phyloP scores from a whole-genome alignment of 805 yeast species.

The Metschnikowia orientalis region DNA sequence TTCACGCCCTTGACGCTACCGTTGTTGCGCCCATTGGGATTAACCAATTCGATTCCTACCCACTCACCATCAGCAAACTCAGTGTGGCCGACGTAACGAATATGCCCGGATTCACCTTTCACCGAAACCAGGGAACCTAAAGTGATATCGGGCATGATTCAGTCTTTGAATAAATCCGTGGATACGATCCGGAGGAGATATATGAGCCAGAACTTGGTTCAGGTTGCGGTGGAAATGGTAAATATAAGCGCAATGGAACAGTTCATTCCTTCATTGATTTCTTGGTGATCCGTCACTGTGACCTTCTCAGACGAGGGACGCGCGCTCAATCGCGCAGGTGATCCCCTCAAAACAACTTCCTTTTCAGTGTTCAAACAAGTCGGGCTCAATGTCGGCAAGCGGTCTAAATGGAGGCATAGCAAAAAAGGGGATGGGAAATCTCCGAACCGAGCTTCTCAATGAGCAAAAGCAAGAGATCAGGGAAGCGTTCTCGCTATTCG shows the following conservation, averaged over 20 bases:
- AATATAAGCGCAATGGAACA: too few species aligned
- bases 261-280: too few species aligned
- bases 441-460: constrained; percentile 65
- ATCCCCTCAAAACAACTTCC: too few species aligned
- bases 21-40: constrained; percentile 43
- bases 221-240: too few species aligned
- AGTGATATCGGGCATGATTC: constrained; percentile 1
- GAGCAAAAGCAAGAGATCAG: constrained; percentile 89
- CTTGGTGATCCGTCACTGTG: too few species aligned
- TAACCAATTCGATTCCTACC: constrained; percentile 46
- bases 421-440: constrained; percentile 33
- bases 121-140: constrained; percentile 34
- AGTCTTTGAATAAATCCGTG: too few species aligned
- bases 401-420: constrained; percentile 6
- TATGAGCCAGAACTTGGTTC: too few species aligned
- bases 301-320: too few species aligned
- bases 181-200: too few species aligned
- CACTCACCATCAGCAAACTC: constrained; percentile 56
- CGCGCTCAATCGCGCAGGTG: too few species aligned
- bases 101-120: constrained; percentile 39
- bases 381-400: constrained; percentile 15
- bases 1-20: constrained; percentile 43
- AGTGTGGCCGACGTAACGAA: constrained; percentile 50
- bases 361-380: too few species aligned
- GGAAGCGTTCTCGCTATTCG: constrained; percentile 89